A percentile compares a stretch with the other conserved stretches of the same genome.
Evolutionary conservation across 305 asterid genomes (phyloP).

Genomic region (Solanum hybrid): DNA sequence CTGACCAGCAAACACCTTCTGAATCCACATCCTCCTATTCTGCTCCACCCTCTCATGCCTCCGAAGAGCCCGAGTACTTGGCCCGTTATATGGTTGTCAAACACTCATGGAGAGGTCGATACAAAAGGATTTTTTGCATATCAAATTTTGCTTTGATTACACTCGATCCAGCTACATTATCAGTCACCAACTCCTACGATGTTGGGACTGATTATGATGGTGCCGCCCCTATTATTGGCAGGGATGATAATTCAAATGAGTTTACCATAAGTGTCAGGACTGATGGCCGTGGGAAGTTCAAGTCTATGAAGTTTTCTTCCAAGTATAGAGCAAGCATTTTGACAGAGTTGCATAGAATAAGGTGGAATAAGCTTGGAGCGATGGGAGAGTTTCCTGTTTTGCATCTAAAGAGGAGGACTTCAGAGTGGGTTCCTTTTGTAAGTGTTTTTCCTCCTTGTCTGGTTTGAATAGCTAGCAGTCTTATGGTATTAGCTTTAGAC

Average conservation of each 20-base stretch:
- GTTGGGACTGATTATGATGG: conserved; percentile 81
- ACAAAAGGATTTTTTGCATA: conserved; percentile 83
- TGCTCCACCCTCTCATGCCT: conserved; percentile 26
- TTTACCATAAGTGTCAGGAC: conserved; percentile 77
- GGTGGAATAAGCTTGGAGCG: conserved; percentile 65
- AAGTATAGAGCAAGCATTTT: conserved; percentile 75
- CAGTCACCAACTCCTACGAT: conserved; percentile 84
- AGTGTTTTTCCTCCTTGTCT: conserved; percentile 17
- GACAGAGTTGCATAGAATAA: conserved; percentile 83
- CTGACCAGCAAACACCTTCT: conserved; percentile 19
- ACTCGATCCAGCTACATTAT: conserved; percentile 72
- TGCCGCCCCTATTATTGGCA: conserved; percentile 73
- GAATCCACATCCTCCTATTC: conserved; percentile 32
- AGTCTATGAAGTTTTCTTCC: conserved; percentile 78
- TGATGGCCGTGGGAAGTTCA: conserved; percentile 92
- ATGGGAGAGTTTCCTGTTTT: conserved; percentile 77
- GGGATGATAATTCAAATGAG: conserved; percentile 74
- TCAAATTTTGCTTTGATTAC: conserved; percentile 58
- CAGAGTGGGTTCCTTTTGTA: conserved; percentile 79
- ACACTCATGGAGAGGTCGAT: conserved; percentile 99
- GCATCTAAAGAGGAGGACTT: conserved; percentile 69
- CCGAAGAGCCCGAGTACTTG: conserved; percentile 85
- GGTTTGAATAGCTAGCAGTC: neutral
- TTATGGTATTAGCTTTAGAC: neutral
- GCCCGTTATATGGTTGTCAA: conserved; percentile 78